Base-by-base conservation (phyloP, 495 filamentous ascomycete genomes). In the Xylaria curta region DNA sequence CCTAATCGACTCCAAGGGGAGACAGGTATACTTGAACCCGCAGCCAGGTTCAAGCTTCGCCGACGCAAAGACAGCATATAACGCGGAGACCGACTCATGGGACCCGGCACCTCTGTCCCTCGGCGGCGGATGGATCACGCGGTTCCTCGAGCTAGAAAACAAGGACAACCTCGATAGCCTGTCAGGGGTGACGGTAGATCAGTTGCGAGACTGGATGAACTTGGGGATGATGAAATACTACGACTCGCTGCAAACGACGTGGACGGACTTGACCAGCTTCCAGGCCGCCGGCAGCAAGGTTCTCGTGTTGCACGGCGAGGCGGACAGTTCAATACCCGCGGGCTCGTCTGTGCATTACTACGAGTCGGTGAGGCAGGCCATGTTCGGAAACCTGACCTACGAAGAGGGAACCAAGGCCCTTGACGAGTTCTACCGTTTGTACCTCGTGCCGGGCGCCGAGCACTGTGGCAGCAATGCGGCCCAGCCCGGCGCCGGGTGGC, bases 371-470 rank as follows among this genome's bases (percentile, higher is more conserved):
- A 80, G 85, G 15, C 75, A 72, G 9, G 75, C 81, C 61, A 89
- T 88, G 87, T 87, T 85, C 72, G 82, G 83, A 0, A 64, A 74
- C 17, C 68, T 83, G 3, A 69, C 72, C 13, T 82, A 76, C 71
- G 81, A 75, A 12, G 73, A 67, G 12, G 78, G 82, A 58, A 76
- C 74, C 47, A 65, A 76, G 15, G 79, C 80, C 36, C 69, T 88
- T 63, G 75, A 80, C 31, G 86, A 85, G 15, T 89, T 82, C 78
- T 86, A 88, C 74, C 82, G 80, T n/a, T 72, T 88, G 26, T 89
- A 81, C 75, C 71, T 88, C 1, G 76, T 89, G 10, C 85, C 87
- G 3, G 86, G 87, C n/a, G 87, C 83, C 0, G 82, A 77, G 0
- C 85, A 88, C 78, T 89, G 86, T 64, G 75, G 75, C 0, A 68